Conservation (phyloP, 805 yeast species). For the Isabelozyma pseudorhagii region DNA sequence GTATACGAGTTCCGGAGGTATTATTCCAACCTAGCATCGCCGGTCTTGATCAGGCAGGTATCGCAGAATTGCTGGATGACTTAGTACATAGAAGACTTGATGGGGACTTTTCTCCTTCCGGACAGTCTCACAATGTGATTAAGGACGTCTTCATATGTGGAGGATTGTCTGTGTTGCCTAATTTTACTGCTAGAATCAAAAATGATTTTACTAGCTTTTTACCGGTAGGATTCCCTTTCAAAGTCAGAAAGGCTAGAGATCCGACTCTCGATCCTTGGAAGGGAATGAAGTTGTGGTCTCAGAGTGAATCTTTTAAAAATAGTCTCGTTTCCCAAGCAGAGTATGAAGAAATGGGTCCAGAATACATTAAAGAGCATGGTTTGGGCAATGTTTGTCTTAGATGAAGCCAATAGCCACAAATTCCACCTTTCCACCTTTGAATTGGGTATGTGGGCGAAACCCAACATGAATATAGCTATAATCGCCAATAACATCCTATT, state of each 20-base stretch:
- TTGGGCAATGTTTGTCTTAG: slow-evolving; percentile 57
- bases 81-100: slow-evolving; percentile 59
- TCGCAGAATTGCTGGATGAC: slow-evolving; percentile 72
- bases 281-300: slow-evolving; percentile 86
- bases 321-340: slow-evolving; percentile 64
- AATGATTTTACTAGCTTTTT: slow-evolving; percentile 67
- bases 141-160: slow-evolving; percentile 83
- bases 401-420: slow-evolving; percentile 1
- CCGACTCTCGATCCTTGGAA: slow-evolving; percentile 86
- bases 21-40: slow-evolving; percentile 90
- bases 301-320: slow-evolving; percentile 40
- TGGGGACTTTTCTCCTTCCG: slow-evolving; percentile 50
- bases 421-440: background rate
- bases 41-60: slow-evolving; percentile 94
- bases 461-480: too few species aligned
- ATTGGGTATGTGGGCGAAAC: too few species aligned
- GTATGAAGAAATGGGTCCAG: slow-evolving; percentile 86
- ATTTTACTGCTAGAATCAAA: slow-evolving; percentile 64
- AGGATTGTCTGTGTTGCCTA: slow-evolving; percentile 67
- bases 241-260: slow-evolving; percentile 60
- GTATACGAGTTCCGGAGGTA: slow-evolving; percentile 90
- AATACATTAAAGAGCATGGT: slow-evolving; percentile 82
- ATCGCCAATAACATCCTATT: too few species aligned
- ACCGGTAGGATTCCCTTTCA: slow-evolving; percentile 63
- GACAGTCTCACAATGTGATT: slow-evolving; percentile 50